Base-by-base conservation (phyloP, 371 early-diverging fungal genomes). In the Sporodiniella umbellata region DNA sequence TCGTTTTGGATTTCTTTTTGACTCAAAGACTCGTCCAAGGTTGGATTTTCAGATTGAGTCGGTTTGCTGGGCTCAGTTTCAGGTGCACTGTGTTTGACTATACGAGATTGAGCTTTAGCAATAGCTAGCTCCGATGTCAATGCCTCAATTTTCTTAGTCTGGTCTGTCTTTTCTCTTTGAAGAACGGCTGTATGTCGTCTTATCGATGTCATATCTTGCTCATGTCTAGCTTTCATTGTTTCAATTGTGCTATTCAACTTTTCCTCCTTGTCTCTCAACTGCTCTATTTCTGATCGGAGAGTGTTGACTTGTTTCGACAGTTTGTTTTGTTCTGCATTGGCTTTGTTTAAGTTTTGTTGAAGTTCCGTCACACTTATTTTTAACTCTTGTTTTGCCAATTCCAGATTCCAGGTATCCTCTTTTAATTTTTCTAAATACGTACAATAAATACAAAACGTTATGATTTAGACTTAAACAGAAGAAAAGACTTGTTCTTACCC, bases 131-230 rank as follows among this genome's bases (percentile, higher is more conserved):
- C 84, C 12, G 62, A 68, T 6, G 73, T 74, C 18, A 88, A 65
- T n/a, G 83, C 76, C 18, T 88, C 86, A 12, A 82, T 66, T 21
- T 80, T 72, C 44, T 80, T 80, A 4, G 68, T 21, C 8, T 84
- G 65, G 17, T 81, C 79, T 7, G 72, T 49, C 56, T 86, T 88
- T 33, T 89, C 90, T 26, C 86, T 81, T 58, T 87, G 86, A 11
- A 86, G 60, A 10, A 70, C 67, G 19, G 78, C 73, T 5, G 70
- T 52, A 45, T 79, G 81, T 18, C 83, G 81, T 17, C 88, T 84
- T 53, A 85, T 66, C 25, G 64, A 58, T 0, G 70, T 48, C 70
- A 85, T 76, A 23, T 88, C 88, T 48, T 87, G 84, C 46, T 88
- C 88, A 33, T 81, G 83, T 12, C 79, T 73, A 38, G 68, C 60